phyloP scores from a whole-genome alignment of 2,329 filamentous ascomycete species.

The Cryphonectria radicalis region DNA sequence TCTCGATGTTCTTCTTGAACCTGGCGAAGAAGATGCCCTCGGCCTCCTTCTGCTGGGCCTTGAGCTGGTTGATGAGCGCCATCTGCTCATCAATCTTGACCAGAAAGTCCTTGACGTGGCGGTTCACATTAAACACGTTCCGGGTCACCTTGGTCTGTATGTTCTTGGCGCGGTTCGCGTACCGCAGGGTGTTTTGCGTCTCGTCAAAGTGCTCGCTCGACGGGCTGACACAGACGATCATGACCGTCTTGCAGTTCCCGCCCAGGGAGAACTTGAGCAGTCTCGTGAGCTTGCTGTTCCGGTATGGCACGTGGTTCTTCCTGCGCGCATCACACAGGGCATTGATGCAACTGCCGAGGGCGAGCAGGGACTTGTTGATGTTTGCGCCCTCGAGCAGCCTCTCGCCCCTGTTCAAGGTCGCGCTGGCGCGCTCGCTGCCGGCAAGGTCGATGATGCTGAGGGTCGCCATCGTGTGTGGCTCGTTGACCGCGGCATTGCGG shows the following conservation, averaged over 20 bases:
- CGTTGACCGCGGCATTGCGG: slow-evolving; percentile 86
- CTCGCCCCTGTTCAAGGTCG: slow-evolving; percentile 94
- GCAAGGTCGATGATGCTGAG: slow-evolving; percentile 97
- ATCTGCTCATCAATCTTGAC: slow-evolving; percentile 99
- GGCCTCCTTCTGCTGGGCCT: slow-evolving; percentile 87
- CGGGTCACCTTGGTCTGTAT: slow-evolving; percentile 99
- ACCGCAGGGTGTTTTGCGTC: slow-evolving; percentile 95
- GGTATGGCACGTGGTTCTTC: slow-evolving; percentile 92
- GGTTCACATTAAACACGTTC: slow-evolving; percentile 98
- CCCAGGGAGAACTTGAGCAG: slow-evolving; percentile 96
- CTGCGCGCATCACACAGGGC: slow-evolving; percentile 92
- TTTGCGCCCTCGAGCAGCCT: slow-evolving; percentile 92
- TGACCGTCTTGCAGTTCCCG: slow-evolving; percentile 98
- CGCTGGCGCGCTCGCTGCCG: slow-evolving; percentile 92
- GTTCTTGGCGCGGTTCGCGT: slow-evolving; percentile 97
- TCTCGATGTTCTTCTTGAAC: slow-evolving; percentile 88
- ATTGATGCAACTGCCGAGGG: slow-evolving; percentile 96
- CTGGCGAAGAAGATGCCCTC: slow-evolving; percentile 83
- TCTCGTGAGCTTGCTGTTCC: slow-evolving; percentile 95
- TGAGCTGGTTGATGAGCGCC: slow-evolving; percentile 93
- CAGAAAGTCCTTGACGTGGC: slow-evolving; percentile 97
- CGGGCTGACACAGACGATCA: slow-evolving; percentile 98
- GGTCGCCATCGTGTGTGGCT: slow-evolving; percentile 97
- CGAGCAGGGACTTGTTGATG: slow-evolving; percentile 97
- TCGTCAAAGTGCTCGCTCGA: slow-evolving; percentile 97